phyloP scores from a whole-genome alignment of 139 green algal species.

The Chloropicon primus region DNA sequence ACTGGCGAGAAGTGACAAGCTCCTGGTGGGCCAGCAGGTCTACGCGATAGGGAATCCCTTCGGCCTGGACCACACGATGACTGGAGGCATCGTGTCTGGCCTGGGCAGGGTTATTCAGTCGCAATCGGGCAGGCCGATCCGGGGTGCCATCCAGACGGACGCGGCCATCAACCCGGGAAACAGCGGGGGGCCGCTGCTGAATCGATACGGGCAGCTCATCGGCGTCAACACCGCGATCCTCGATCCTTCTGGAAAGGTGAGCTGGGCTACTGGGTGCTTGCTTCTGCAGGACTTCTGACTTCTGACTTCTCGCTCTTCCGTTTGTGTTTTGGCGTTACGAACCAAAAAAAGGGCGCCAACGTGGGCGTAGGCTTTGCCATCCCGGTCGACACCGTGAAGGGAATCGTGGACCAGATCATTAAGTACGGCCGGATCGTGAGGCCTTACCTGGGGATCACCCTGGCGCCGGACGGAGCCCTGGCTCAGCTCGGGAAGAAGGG shows the following conservation, averaged over 20 bases:
- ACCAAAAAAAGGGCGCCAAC: background rate
- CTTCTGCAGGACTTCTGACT: no score
- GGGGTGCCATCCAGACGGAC: conserved; percentile 68
- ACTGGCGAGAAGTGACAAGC: background rate
- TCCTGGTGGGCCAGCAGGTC: conserved; percentile 60
- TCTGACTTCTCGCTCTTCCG: no score
- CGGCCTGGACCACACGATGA: conserved; percentile 30
- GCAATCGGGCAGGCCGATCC: conserved; percentile 46
- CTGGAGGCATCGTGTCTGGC: conserved; percentile 46
- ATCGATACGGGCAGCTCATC: conserved; percentile 35
- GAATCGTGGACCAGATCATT: conserved; percentile 16
- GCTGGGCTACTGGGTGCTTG: no score
- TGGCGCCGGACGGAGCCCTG: conserved; percentile 63
- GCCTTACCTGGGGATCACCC: conserved; percentile 76
- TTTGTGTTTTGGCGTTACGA: no score
- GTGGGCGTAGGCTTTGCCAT: conserved; percentile 18
- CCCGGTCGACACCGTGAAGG: background rate
- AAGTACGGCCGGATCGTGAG: conserved; percentile 28
- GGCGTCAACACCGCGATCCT: conserved; percentile 9
- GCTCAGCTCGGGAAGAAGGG: conserved; percentile 41
- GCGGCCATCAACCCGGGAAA: conserved; percentile 64
- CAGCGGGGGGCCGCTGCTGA: conserved; percentile 62
- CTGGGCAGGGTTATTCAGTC: conserved; percentile 42
- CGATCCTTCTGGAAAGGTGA: conserved; percentile 16
- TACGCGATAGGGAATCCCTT: conserved; percentile 45